Conservation (phyloP, 352 stramenopile species). For the Globisporangium apiculatum region DNA sequence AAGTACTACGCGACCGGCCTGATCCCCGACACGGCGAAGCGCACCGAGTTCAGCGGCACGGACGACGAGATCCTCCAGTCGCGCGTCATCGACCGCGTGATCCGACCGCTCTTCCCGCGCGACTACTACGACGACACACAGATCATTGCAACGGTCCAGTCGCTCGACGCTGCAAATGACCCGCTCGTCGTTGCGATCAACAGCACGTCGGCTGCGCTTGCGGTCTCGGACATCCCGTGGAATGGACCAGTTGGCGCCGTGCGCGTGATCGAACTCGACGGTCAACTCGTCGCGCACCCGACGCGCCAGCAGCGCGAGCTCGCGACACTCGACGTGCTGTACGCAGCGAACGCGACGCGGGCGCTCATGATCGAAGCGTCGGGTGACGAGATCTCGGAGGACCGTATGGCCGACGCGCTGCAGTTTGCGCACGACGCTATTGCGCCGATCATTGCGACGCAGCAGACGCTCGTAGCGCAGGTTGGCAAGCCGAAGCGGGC, state of each 20-base stretch:
- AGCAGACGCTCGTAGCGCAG: slow-evolving; percentile 45
- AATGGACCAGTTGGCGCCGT: slow-evolving; percentile 87
- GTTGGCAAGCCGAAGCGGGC: slow-evolving; percentile 64
- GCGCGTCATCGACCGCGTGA: slow-evolving; percentile 93
- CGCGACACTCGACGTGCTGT: slow-evolving; percentile 79
- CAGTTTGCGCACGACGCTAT: slow-evolving; percentile 66
- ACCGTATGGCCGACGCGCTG: slow-evolving; percentile 66
- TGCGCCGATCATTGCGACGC: slow-evolving; percentile 45
- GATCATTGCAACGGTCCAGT: slow-evolving; percentile 88
- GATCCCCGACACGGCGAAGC: slow-evolving; percentile 84
- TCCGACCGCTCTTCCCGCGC: slow-evolving; percentile 92
- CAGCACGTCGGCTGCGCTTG: slow-evolving; percentile 80
- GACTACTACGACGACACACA: slow-evolving; percentile 96
- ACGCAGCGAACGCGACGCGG: slow-evolving; percentile 65
- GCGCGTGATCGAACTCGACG: slow-evolving; percentile 76
- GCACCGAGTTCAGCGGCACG: slow-evolving; percentile 84
- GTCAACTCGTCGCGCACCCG: slow-evolving; percentile 91
- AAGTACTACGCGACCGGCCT: slow-evolving; percentile 80
- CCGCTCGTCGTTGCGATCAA: slow-evolving; percentile 87
- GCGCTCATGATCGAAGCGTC: slow-evolving; percentile 88
- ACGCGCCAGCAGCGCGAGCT: slow-evolving; percentile 61
- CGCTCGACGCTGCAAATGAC: slow-evolving; percentile 79
- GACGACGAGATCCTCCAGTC: slow-evolving; percentile 96
- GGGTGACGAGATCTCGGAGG: slow-evolving; percentile 67
- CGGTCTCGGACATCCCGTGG: slow-evolving; percentile 86